Evolutionary conservation across 2,329 filamentous ascomycete genomes (phyloP), one percentile per base, ranked within the genome.

Genomic region (Podosphaera xanthii): DNA sequence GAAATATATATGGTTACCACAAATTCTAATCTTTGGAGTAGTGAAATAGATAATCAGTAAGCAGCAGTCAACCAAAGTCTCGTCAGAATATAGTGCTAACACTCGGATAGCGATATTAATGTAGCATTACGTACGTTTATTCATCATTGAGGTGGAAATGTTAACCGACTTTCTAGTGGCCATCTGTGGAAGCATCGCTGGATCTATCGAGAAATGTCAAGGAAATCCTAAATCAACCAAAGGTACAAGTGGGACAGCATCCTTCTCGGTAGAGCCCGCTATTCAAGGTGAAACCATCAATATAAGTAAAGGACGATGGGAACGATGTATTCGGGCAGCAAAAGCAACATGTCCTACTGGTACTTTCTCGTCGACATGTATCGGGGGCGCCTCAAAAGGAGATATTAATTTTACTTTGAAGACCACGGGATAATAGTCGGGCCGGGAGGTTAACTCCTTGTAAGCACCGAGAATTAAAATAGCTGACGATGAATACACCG

Each of bases 291-390:
- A 73, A 34, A 75, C 72, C 9, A 78, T 80, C 68, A 75, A 74
- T 66, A 72, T 79, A 62, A 72, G 72, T 59, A 78, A 78, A 69
- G 71, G 71, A 36, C 69, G 72, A 46, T 77, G 77, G 76, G 74
- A 78, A 66, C 70, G 72, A 59, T 80, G 77, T 65, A 72, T 79
- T 57, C 72, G 74, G 49, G 77, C 77, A 10, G 77, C 77, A 8
- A 61, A 60, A 60, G 64, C 63, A 30, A 59, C 61, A n/a, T 64
- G 62, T 59, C 61, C 61, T 2, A 61, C 62, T 54, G 59, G 61
- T 4, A 61, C 61, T 12, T 64, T 64, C 34, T 62, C 33, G 22
- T 64, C 61, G 22, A 63, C 62, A 9, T 65, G 64, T 46, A 62
- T 64, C n/a, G 64, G 63, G 36, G 64, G 64, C 4, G 61, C 64